Evolutionary conservation across 2,329 filamentous ascomycete genomes (phyloP).

Genomic region (Apiospora rasikravindrae): DNA sequence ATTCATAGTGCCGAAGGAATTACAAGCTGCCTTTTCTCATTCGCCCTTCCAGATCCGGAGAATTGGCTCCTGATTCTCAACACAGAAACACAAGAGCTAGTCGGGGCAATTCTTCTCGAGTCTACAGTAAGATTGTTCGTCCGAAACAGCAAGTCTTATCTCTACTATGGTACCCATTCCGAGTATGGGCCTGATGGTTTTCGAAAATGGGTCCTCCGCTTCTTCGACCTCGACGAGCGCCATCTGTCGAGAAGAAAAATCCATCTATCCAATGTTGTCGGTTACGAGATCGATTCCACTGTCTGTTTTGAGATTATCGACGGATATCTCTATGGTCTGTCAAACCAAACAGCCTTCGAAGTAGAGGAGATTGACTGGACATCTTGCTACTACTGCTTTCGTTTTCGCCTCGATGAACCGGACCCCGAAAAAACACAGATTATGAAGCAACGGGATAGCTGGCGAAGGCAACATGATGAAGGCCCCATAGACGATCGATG

Average conservation of each 20-base stretch:
- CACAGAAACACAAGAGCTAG: conserved; percentile 43
- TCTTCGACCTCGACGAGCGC: conserved; percentile 51
- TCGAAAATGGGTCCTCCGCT: conserved; percentile 66
- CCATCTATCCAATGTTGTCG: conserved; percentile 63
- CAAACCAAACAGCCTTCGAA: conserved; percentile 67
- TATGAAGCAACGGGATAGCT: conserved; percentile 56
- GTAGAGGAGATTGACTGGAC: conserved; percentile 69
- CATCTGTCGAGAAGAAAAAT: conserved; percentile 51
- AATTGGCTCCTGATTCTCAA: conserved; percentile 61
- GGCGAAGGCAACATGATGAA: conserved; percentile 70
- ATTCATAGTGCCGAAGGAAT: conserved; percentile 63
- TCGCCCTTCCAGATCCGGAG: conserved; percentile 42
- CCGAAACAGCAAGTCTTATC: conserved; percentile 63
- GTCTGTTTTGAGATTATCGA: conserved; percentile 75
- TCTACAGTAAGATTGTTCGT: conserved; percentile 67
- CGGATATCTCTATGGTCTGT: conserved; percentile 71
- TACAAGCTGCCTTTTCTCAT: conserved; percentile 61
- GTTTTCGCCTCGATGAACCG: conserved; percentile 62
- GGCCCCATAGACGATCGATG: conserved; percentile 77
- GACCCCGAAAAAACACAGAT: conserved; percentile 44
- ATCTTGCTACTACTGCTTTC: conserved; percentile 71
- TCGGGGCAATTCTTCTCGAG: conserved; percentile 47
- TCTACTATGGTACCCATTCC: conserved; percentile 72
- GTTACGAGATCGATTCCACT: conserved; percentile 68
- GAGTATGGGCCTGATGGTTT: conserved; percentile 57